phyloP scores from a whole-genome alignment of 2,329 filamentous ascomycete genomes.

The Colletotrichum melonis region DNA sequence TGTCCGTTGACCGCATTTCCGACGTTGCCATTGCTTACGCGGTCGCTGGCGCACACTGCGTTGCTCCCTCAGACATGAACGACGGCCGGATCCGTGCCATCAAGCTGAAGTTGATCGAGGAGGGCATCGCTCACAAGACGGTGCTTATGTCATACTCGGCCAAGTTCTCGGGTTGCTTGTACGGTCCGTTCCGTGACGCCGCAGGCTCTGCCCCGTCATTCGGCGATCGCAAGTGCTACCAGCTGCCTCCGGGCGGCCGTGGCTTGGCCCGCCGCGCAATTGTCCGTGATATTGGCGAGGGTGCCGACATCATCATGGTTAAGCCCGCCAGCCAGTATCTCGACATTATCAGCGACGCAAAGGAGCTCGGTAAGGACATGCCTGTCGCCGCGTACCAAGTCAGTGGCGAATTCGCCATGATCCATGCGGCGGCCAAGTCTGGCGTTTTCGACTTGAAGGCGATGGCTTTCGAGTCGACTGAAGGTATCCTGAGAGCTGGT shows the following conservation, averaged over 20 bases:
- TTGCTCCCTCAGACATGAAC: conserved; percentile 99
- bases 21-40: conserved; percentile 99
- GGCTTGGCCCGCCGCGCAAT: conserved; percentile 94
- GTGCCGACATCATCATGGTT: conserved; percentile 98
- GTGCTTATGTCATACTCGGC: conserved; percentile 98
- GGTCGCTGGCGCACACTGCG: conserved; percentile 94
- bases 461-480: conserved; percentile 95
- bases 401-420: conserved; percentile 97
- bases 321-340: conserved; percentile 97
- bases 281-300: conserved; percentile 88
- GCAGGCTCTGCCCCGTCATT: conserved; percentile 92
- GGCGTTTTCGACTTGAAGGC: conserved; percentile 95
- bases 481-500: conserved; percentile 92
- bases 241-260: conserved; percentile 91
- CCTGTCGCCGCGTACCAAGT: conserved; percentile 97
- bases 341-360: conserved; percentile 97
- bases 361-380: conserved; percentile 90
- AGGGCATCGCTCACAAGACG: conserved; percentile 90
- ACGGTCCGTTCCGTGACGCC: conserved; percentile 96
- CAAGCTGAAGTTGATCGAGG: conserved; percentile 96
- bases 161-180: conserved; percentile 96
- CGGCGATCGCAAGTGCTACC: conserved; percentile 96
- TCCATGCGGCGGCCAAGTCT: conserved; percentile 93
- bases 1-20: conserved; percentile 93
- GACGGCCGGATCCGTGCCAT: conserved; percentile 97